These are phyloP conservation scores for Cercophora samala DNA, from an alignment of 495 filamentous ascomycete genomes.

Conservation along the genomic window DNA sequence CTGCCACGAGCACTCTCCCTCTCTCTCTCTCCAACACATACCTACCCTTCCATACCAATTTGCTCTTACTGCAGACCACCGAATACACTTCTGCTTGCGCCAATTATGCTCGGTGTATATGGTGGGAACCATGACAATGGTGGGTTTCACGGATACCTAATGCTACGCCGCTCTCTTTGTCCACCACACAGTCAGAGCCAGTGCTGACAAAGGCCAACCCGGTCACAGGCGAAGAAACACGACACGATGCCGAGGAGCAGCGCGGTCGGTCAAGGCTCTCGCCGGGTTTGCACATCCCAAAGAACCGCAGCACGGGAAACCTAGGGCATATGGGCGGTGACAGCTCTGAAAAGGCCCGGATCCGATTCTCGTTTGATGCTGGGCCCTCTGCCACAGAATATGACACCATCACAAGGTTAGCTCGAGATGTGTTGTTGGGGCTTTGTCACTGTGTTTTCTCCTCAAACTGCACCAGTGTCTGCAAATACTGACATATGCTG, in stretches of 20 bases:
- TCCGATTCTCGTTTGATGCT: conserved; percentile 57
- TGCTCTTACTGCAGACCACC: not conserved
- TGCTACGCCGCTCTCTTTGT: conserved; percentile 8
- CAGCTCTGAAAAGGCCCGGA: conserved; percentile 41
- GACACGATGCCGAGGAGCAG: conserved; percentile 38
- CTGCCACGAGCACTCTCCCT: not conserved
- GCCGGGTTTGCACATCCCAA: conserved; percentile 52
- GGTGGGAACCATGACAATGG: conserved; percentile 46
- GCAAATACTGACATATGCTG: conserved; percentile 31
- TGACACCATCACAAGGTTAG: conserved; percentile 53
- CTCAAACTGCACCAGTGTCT: not conserved
- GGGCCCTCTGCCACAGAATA: conserved; percentile 47
- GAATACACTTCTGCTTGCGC: conserved; percentile 17
- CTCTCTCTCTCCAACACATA: conserved; percentile 1
- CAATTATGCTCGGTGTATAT: conserved; percentile 51
- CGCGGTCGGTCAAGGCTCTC: conserved; percentile 33
- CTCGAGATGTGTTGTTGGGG: conserved; percentile 1
- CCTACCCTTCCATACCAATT: conserved; percentile 5
- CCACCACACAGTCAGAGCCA: not conserved
- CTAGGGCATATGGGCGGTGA: conserved; percentile 45
- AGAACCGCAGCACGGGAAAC: conserved; percentile 62
- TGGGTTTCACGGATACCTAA: conserved; percentile 33
- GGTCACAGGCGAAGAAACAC: conserved; percentile 42
- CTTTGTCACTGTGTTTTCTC: conserved; percentile 20
- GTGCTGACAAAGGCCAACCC: conserved; percentile 25